A percentile compares a stretch with the other conserved stretches of the same genome.
phyloP scores from a whole-genome alignment of 148 eudicot genomes.

The Silene uniflora region DNA sequence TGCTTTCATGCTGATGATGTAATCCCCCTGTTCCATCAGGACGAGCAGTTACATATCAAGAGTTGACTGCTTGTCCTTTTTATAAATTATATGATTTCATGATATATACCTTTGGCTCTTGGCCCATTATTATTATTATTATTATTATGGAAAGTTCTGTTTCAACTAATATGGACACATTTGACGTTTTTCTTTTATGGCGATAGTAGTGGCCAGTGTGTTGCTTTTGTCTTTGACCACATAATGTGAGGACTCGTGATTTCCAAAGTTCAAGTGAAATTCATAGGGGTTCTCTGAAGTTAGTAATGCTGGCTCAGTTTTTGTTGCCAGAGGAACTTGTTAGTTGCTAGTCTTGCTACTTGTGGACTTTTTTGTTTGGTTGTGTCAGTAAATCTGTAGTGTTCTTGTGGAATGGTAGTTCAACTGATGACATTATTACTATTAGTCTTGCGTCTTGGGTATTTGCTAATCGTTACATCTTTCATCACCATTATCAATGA shows the following conservation, averaged over 20 bases:
- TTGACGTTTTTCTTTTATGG: neutral
- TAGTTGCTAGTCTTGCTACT: neutral
- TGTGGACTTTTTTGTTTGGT: neutral
- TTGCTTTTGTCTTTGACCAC: neutral
- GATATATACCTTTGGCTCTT: too few species aligned
- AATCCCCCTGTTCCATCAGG: too few species aligned
- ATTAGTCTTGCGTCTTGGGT: neutral
- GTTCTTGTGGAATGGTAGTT: neutral
- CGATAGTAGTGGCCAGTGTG: neutral
- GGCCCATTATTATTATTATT: too few species aligned
- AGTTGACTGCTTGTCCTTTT: too few species aligned
- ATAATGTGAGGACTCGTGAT: neutral
- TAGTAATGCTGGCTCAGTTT: neutral
- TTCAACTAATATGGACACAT: neutral
- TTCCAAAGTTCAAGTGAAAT: too few species aligned
- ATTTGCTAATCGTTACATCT: neutral
- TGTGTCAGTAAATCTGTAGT: neutral
- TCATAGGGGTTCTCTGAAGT: neutral
- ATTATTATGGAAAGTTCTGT: too few species aligned
- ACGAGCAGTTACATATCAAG: too few species aligned
- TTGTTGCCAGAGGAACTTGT: neutral
- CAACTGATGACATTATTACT: neutral
- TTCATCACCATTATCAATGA: constrained; percentile 3
- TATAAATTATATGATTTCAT: too few species aligned
- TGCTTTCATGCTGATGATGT: too few species aligned